Conservation (phyloP, 495 filamentous ascomycete species). For the Xylaria flabelliformis region DNA sequence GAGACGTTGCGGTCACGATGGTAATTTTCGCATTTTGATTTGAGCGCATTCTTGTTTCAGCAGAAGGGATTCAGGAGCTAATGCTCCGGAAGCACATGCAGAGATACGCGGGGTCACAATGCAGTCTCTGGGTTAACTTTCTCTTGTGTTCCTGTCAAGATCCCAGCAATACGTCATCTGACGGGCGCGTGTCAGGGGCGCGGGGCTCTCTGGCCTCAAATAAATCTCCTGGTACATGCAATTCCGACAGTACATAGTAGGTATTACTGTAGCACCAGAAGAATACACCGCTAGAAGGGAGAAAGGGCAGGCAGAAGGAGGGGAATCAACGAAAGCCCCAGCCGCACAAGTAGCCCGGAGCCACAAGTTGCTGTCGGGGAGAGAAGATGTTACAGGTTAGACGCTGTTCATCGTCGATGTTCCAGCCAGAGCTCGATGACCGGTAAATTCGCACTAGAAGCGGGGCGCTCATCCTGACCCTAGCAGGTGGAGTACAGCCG, state of each 20-base stretch:
- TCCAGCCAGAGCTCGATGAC: conserved; percentile 39
- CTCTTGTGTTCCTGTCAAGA: not conserved
- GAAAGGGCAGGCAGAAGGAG: not conserved
- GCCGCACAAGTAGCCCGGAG: not conserved
- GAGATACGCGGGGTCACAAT: not conserved
- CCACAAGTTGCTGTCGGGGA: too few relatives aligned
- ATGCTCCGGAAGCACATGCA: conserved; percentile 16
- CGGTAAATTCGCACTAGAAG: conserved; percentile 27
- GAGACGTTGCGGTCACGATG: not conserved
- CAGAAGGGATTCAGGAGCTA: conserved; percentile 3
- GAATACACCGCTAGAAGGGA: conserved; percentile 16
- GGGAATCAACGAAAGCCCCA: not conserved
- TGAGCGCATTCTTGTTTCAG: conserved; percentile 8
- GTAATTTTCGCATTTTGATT: not conserved
- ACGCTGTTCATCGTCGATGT: conserved; percentile 36
- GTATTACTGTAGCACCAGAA: not conserved
- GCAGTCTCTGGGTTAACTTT: not conserved
- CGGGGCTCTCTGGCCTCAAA: not conserved
- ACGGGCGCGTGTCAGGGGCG: conserved; percentile 5
- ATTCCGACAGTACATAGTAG: too few relatives aligned
- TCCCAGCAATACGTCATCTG: conserved; percentile 17
- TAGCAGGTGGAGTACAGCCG: conserved; percentile 10
- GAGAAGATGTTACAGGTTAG: not conserved
- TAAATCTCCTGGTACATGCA: not conserved
- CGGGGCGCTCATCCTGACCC: conserved; percentile 1